These are phyloP conservation scores for Kodamaea lidongshanica DNA, from an alignment of 805 yeast genomes.

Conservation along the genomic window DNA sequence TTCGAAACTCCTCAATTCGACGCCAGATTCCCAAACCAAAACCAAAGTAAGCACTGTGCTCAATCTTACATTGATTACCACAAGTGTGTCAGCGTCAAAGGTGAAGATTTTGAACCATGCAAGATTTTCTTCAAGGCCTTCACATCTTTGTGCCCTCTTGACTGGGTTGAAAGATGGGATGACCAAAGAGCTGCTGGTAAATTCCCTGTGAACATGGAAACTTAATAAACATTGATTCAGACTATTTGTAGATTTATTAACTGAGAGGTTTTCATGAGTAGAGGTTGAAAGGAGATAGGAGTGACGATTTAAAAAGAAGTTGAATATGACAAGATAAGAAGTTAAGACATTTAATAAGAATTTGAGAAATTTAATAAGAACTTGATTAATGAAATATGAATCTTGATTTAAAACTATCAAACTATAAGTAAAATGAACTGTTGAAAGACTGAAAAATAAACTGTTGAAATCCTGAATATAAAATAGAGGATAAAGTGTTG, in stretches of 20 bases:
- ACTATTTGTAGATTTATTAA: not conserved
- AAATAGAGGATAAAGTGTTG: not conserved
- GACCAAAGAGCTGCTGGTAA: constrained; percentile 65
- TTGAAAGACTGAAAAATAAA: too few species aligned
- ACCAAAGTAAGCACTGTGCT: constrained; percentile 98
- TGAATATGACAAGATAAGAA: too few species aligned
- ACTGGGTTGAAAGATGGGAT: constrained; percentile 85
- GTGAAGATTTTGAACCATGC: constrained; percentile 98
- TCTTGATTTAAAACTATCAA: too few species aligned
- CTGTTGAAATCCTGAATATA: too few species aligned
- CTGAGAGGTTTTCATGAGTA: too few species aligned
- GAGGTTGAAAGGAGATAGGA: too few species aligned
- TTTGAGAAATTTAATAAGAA: too few species aligned
- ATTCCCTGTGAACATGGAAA: constrained; percentile 35
- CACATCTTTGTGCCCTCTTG: constrained; percentile 77
- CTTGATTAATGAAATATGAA: too few species aligned
- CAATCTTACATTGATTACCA: constrained; percentile 97
- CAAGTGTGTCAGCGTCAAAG: constrained; percentile 94
- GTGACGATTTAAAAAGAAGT: too few species aligned
- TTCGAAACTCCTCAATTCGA: constrained; percentile 54
- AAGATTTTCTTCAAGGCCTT: constrained; percentile 88
- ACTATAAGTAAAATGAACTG: too few species aligned
- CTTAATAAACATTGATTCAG: constrained; percentile 2
- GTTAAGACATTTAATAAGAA: too few species aligned
- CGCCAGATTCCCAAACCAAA: constrained; percentile 93